phyloP scores from a whole-genome alignment of 331 rosid genomes.

The Cydonia oblonga region DNA sequence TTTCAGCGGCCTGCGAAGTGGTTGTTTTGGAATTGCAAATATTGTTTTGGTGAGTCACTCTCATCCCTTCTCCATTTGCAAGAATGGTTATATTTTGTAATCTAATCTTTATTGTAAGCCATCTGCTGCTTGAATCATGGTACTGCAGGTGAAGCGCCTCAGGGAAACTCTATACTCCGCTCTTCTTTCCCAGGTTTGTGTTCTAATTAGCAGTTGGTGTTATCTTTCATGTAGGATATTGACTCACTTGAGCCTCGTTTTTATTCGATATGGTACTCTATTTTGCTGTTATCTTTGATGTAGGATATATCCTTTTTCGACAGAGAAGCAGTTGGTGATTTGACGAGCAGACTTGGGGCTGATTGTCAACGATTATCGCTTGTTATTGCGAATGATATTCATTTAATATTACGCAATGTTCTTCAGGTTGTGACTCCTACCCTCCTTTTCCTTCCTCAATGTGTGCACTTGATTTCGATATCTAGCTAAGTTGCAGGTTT shows the following conservation, averaged over 20 bases:
- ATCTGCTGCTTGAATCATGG: conserved; percentile 7
- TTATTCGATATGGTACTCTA: conserved; percentile 34
- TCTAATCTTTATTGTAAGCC: neutral
- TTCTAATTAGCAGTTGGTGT: conserved; percentile 7
- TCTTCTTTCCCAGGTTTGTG: conserved; percentile 57
- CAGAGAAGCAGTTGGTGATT: conserved; percentile 83
- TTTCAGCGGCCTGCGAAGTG: conserved; percentile 70
- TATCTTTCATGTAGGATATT: conserved; percentile 51
- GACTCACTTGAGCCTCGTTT: neutral
- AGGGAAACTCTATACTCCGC: conserved; percentile 41
- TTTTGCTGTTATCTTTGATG: neutral
- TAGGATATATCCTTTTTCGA: conserved; percentile 97
- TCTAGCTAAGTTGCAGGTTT: conserved; percentile 1
- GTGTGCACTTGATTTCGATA: neutral
- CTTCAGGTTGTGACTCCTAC: conserved; percentile 56
- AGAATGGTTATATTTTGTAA: neutral
- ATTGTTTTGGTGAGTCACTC: conserved; percentile 42
- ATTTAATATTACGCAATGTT: conserved; percentile 72
- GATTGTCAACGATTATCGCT: conserved; percentile 97
- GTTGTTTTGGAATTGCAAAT: conserved; percentile 65
- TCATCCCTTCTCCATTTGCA: neutral
- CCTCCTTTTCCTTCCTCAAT: neutral
- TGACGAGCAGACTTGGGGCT: conserved; percentile 98
- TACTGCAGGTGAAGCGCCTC: conserved; percentile 52
- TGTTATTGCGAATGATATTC: conserved; percentile 92